phyloP scores from a whole-genome alignment of 805 yeast genomes.

The Jamesozyma spencerorum region DNA sequence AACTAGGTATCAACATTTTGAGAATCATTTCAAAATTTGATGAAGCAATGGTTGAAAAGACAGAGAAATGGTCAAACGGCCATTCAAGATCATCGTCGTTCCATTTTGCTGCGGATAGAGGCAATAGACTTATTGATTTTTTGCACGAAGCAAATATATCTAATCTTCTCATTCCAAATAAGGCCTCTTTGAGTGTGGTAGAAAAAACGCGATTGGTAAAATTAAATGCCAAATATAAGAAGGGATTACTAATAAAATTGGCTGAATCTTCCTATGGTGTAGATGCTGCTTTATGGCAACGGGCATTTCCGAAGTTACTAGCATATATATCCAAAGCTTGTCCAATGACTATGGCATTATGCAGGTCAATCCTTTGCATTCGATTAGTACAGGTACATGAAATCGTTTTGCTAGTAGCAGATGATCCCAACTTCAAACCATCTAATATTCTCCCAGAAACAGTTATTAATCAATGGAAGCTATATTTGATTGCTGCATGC shows the following conservation, averaged over 20 bases:
- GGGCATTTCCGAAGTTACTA: slow-evolving; percentile 70
- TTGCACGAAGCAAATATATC: slow-evolving; percentile 62
- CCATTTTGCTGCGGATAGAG: slow-evolving; percentile 70
- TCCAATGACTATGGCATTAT: slow-evolving; percentile 89
- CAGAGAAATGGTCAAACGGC: slow-evolving; percentile 18
- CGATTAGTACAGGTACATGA: slow-evolving; percentile 80
- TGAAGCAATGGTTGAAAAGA: slow-evolving; percentile 56
- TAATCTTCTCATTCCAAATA: slow-evolving; percentile 46
- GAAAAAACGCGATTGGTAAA: slow-evolving; percentile 67
- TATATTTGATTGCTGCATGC: slow-evolving; percentile 84
- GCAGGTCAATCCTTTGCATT: slow-evolving; percentile 84
- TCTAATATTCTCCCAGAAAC: slow-evolving; percentile 52
- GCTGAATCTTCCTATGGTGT: slow-evolving; percentile 93
- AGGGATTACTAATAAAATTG: slow-evolving; percentile 59
- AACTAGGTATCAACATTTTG: slow-evolving; percentile 64
- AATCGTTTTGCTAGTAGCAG: slow-evolving; percentile 48
- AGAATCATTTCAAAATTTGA: slow-evolving; percentile 81
- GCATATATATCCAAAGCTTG: slow-evolving; percentile 66
- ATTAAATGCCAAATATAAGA: slow-evolving; percentile 46
- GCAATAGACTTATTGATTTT: slow-evolving; percentile 66
- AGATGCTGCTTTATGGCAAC: slow-evolving; percentile 93
- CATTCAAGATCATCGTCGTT: slow-evolving; percentile 50
- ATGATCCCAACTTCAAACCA: slow-evolving; percentile 28
- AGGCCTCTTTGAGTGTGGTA: slow-evolving; percentile 52
- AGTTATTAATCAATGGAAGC: slow-evolving; percentile 77